Evolutionary conservation across 495 filamentous ascomycete genomes (phyloP).

Genomic region (Halenospora varia): DNA sequence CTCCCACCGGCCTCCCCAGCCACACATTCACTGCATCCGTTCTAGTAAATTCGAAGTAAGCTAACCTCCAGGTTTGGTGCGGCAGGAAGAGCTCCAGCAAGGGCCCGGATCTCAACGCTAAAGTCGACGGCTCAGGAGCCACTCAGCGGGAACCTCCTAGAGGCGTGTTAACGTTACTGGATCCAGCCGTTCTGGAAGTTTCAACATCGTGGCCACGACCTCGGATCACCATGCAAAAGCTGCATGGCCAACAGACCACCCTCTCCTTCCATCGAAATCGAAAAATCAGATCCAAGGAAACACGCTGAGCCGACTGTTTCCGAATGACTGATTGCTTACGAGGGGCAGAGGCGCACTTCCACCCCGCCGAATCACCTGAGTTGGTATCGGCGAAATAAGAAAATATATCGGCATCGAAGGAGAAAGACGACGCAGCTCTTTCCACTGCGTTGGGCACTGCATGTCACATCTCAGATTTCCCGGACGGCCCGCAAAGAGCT

Average conservation of each 20-base stretch:
- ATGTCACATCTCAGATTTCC: background rate
- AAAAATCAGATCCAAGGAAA: background rate
- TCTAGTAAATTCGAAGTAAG: no score
- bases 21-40: constrained; percentile 17
- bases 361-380: background rate
- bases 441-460: background rate
- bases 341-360: background rate
- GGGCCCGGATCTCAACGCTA: background rate
- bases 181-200: constrained; percentile 1
- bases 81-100: no score
- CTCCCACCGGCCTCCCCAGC: constrained; percentile 13
- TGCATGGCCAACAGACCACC: background rate
- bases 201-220: background rate
- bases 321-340: constrained; percentile 6
- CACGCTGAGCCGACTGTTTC: constrained; percentile 22
- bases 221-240: background rate
- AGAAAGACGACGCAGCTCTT: background rate
- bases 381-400: background rate
- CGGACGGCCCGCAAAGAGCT: background rate
- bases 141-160: background rate
- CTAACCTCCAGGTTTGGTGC: background rate
- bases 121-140: background rate
- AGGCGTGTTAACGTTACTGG: constrained; percentile 9
- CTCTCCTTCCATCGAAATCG: background rate
- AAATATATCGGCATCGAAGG: background rate